A percentile compares a stretch with the other conserved stretches of the same genome.
phyloP scores from a whole-genome alignment of 23 red algal species.

The Pyropia haitanensis region DNA sequence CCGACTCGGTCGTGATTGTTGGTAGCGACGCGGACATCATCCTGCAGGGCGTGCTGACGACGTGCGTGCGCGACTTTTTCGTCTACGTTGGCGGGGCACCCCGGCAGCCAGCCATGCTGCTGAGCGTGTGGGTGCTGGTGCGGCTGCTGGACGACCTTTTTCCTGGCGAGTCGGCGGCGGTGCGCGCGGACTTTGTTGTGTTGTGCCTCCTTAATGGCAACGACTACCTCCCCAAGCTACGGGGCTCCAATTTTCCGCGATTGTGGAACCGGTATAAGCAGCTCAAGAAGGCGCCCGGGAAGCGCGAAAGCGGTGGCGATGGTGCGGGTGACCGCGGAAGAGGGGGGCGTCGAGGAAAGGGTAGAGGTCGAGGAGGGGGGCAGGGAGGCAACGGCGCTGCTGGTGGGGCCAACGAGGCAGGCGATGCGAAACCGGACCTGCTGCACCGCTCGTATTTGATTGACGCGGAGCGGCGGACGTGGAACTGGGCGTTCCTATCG shows the following conservation, averaged over 20 bases:
- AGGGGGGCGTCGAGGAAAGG: not conserved
- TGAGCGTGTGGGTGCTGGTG: slow-evolving; percentile 51
- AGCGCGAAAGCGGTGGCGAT: not conserved
- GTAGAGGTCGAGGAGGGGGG: slow-evolving; percentile 4
- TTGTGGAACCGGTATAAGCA: slow-evolving; percentile 37
- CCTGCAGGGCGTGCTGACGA: slow-evolving; percentile 56
- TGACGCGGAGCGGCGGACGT: slow-evolving; percentile 30
- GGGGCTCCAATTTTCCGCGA: slow-evolving; percentile 26
- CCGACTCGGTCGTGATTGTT: slow-evolving; percentile 61
- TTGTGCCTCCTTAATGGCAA: slow-evolving; percentile 55
- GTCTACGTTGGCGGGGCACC: slow-evolving; percentile 30
- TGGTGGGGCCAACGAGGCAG: not conserved
- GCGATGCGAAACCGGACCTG: not conserved
- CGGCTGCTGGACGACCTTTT: slow-evolving; percentile 50
- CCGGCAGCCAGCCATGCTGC: slow-evolving; percentile 7
- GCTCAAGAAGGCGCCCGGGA: not conserved
- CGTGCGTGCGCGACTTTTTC: slow-evolving; percentile 57
- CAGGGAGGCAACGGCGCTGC: not conserved
- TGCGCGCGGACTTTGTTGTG: slow-evolving; percentile 52
- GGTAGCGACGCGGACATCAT: slow-evolving; percentile 84
- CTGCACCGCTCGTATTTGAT: slow-evolving; percentile 43
- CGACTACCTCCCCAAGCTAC: slow-evolving; percentile 83
- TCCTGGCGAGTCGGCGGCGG: slow-evolving; percentile 46
- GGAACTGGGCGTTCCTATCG: slow-evolving; percentile 60
- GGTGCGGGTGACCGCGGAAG: not conserved